Conservation (phyloP, 139 green algal genomes). For the Zygnema circumcarinatum region DNA sequence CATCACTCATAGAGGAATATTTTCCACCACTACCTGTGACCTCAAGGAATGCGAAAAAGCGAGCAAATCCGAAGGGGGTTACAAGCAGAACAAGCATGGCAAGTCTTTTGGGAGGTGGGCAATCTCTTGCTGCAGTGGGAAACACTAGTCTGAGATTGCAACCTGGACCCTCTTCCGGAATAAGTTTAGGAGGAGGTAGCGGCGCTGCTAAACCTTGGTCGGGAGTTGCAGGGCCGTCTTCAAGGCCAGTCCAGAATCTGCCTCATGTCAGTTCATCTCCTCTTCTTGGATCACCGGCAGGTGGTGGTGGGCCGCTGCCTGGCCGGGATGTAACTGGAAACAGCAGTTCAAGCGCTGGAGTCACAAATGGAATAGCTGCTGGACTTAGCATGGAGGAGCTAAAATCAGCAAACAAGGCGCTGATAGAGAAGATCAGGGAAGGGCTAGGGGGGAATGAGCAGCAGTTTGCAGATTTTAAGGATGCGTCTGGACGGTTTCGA, state of each 20-base stretch:
- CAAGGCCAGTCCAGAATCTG: background rate
- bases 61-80: background rate
- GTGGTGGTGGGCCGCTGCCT: background rate
- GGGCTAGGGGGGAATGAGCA: slow-evolving; percentile 33
- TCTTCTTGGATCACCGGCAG: background rate
- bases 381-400: slow-evolving; percentile 32
- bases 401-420: slow-evolving; percentile 32
- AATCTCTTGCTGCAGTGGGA: background rate
- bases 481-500: slow-evolving; percentile 37
- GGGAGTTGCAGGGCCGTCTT: background rate
- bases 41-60: background rate
- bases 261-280: background rate
- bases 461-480: slow-evolving; percentile 55
- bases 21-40: slow-evolving; percentile 2
- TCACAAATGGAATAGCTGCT: background rate
- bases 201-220: background rate
- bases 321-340: background rate
- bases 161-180: background rate
- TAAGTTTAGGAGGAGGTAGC: too few relatives aligned
- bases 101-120: background rate
- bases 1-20: background rate
- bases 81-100: background rate
- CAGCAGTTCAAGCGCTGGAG: background rate
- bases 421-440: slow-evolving; percentile 40
- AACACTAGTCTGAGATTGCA: background rate